These are phyloP conservation scores for Metschnikowia proteae DNA, from an alignment of 805 yeast genomes.

Conservation along the genomic window DNA sequence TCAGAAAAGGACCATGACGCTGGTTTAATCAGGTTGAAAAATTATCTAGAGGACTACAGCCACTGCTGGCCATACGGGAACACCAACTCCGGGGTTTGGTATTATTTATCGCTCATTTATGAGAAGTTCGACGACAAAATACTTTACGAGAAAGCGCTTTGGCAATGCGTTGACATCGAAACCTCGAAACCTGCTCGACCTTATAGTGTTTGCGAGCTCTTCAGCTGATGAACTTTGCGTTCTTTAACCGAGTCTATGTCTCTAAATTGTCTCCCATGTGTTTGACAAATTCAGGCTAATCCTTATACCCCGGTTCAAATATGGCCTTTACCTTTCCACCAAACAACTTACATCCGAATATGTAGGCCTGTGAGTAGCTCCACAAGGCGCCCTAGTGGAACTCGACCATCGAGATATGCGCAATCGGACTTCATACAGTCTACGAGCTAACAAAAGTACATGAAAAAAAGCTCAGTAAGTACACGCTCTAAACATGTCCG, in stretches of 20 bases:
- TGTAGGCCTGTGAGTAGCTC: neutral
- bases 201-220: slow-evolving; percentile 15
- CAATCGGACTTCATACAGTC: slow-evolving; percentile 4
- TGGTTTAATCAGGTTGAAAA: slow-evolving; percentile 55
- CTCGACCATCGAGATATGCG: neutral
- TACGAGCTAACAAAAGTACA: neutral
- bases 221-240: neutral
- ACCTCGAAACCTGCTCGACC: slow-evolving; percentile 54
- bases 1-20: slow-evolving; percentile 56
- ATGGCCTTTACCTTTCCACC: neutral
- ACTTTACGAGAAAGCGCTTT: slow-evolving; percentile 46
- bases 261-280: too few species aligned
- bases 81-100: slow-evolving; percentile 61
- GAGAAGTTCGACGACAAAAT: slow-evolving; percentile 52
- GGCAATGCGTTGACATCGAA: slow-evolving; percentile 64
- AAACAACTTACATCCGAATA: neutral
- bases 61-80: slow-evolving; percentile 39
- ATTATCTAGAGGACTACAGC: slow-evolving; percentile 37
- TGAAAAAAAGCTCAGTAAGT: neutral
- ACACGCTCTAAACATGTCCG: slow-evolving; percentile 22
- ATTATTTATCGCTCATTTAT: slow-evolving; percentile 59
- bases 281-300: too few species aligned
- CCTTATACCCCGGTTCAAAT: neutral
- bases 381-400: neutral
- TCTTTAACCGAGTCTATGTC: neutral